A percentile compares a stretch with the other conserved stretches of the same genome.
Conservation (phyloP, 1,139 yeast species). For the Hansenula lynferdii region DNA sequence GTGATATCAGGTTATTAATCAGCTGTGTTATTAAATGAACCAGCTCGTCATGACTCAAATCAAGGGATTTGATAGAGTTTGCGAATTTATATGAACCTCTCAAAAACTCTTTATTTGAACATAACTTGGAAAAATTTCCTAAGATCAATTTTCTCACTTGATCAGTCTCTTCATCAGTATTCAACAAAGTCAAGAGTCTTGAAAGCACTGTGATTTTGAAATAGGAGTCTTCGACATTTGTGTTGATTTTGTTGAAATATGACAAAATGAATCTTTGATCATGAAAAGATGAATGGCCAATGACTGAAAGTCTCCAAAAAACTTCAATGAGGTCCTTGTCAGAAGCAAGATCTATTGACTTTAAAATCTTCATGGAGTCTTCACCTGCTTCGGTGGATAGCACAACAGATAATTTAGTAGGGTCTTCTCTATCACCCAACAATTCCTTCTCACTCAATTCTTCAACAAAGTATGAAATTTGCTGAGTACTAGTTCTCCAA, state of each 20-base stretch:
- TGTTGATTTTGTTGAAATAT: constrained; percentile 9
- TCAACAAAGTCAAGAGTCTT: constrained; percentile 11
- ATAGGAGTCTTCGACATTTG: constrained; percentile 5
- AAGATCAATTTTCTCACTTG: constrained; percentile 3
- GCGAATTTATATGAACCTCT: constrained; percentile 7
- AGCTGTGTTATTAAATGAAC: constrained; percentile 6
- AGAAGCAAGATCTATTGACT: background rate
- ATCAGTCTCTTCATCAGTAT: background rate
- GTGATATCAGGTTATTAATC: constrained; percentile 35
- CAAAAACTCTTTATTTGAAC: constrained; percentile 11
- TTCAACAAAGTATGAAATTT: constrained; percentile 42
- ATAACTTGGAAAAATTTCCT: constrained; percentile 9
- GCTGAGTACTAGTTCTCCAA: constrained; percentile 29
- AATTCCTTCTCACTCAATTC: constrained; percentile 27
- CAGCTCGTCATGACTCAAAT: constrained; percentile 3
- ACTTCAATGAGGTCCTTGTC: constrained; percentile 16
- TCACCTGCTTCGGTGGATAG: constrained; percentile 12
- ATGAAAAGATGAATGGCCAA: constrained; percentile 14
- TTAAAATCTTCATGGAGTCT: constrained; percentile 4
- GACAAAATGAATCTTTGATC: constrained; percentile 9
- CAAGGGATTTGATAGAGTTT: constrained; percentile 4
- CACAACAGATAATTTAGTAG: constrained; percentile 12
- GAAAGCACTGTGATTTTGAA: constrained; percentile 14
- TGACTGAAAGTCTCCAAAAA: constrained; percentile 23
- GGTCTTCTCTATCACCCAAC: constrained; percentile 10